Base-by-base conservation (phyloP, 345 rosid species). In the Brassica nigra region DNA sequence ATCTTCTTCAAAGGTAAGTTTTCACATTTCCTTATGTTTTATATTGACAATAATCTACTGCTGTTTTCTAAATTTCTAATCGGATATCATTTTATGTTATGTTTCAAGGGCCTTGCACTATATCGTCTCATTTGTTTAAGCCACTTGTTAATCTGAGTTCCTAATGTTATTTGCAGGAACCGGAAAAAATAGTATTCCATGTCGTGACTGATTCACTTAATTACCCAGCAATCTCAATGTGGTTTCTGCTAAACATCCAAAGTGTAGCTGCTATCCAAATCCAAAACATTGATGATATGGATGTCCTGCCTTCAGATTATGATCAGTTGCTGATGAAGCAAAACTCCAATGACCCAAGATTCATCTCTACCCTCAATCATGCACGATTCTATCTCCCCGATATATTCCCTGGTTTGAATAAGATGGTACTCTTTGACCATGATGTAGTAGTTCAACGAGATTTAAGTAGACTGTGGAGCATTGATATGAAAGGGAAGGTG, bases 391-490 rank as follows among this genome's bases (percentile, higher is more conserved):
- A 89, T 84, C 88, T 93, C 64, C 91, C 99, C 0, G 91, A 90
- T 71, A 77, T 92, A 72, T 91, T 89, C 81, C 97, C 98, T 66
- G 82, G 75, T 68, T 68, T 95, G 90, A 82, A 84, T 31, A 93
- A 92, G 87, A 79, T 93, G 63, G 85, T 95, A 80, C 83, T 93
- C 62, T 79, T 93, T 23, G 99, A 95, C 83, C 95, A 95, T 78
- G 98, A 95, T 84, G 97, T 95, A 78, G 97, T 93, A 39, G 97
- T 93, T 79, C 95, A 90, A 81, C 88, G 84, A 74, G 98, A 93
- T 81, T 80, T 95, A 71, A 80, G 88, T 36, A 66, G 62, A 72
- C 84, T 95, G 72, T 95, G 96, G 97, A 88, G 81, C 85, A 74
- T 87, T 62, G 84, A 90, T 81, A 84, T 93, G 90, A 85, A 88